A percentile compares a stretch with the other conserved stretches of the same genome.
Conservation (phyloP, 2,329 filamentous ascomycete genomes). For the Talaromyces sp. region DNA sequence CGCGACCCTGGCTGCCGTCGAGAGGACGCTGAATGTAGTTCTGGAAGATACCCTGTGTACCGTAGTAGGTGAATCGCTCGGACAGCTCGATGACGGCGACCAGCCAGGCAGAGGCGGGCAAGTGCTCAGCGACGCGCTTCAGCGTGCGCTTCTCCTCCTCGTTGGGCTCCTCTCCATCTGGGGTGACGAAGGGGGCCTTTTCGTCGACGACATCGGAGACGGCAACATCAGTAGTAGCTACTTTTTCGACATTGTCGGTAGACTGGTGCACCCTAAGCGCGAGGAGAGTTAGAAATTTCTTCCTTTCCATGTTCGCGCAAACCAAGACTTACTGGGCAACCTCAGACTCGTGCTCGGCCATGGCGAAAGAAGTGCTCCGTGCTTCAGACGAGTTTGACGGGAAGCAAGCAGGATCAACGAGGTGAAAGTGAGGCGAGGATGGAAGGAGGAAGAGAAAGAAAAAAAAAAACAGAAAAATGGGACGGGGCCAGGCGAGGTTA, state of each 20-base stretch:
- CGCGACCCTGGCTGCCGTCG: slow-evolving; percentile 34
- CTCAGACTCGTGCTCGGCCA: slow-evolving; percentile 10
- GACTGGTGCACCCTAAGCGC: slow-evolving; percentile 7
- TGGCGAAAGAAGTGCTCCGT: not conserved
- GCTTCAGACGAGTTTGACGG: not conserved
- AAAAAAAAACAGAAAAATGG: not conserved
- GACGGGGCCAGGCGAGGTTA: not conserved
- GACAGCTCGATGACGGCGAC: slow-evolving; percentile 54
- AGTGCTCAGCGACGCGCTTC: slow-evolving; percentile 51
- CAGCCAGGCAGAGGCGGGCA: slow-evolving; percentile 53
- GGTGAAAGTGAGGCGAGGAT: not conserved
- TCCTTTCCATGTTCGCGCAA: not conserved
- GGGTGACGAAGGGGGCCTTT: slow-evolving; percentile 26
- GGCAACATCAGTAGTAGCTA: slow-evolving; percentile 4
- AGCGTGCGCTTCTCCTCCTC: slow-evolving; percentile 48
- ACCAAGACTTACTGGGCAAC: slow-evolving; percentile 6
- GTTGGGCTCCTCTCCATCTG: slow-evolving; percentile 51
- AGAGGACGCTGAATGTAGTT: slow-evolving; percentile 49
- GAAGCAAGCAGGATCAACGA: not conserved
- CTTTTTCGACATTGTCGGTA: slow-evolving; percentile 9
- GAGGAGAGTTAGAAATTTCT: not conserved
- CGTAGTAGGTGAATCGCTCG: slow-evolving; percentile 58
- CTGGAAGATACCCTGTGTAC: slow-evolving; percentile 36
- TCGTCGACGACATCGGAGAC: slow-evolving; percentile 21
- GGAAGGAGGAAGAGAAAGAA: not conserved